A percentile compares a stretch with the other conserved stretches of the same genome.
Conservation (phyloP, 169 alveolate genomes). For the Eimeria necatrix region DNA sequence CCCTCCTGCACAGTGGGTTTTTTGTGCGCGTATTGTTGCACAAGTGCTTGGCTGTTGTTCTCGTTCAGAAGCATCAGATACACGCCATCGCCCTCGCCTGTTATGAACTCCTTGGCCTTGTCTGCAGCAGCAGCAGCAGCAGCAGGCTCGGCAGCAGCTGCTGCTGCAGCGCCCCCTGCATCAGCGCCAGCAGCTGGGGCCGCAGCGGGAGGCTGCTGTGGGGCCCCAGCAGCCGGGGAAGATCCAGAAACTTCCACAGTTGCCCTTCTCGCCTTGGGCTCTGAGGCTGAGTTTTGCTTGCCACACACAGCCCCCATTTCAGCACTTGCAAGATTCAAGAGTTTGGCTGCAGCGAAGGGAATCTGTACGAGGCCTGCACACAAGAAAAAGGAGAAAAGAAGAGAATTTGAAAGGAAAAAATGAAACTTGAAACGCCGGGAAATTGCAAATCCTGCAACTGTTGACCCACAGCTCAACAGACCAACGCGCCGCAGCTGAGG, state of each 20-base stretch:
- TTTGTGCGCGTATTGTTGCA: conserved; percentile 58
- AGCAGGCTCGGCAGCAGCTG: not conserved
- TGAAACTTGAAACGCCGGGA: not conserved
- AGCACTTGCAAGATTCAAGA: not conserved
- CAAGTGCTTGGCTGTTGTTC: conserved; percentile 44
- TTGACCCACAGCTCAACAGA: not conserved
- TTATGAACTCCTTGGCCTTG: conserved; percentile 47
- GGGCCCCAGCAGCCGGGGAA: not conserved
- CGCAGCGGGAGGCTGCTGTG: not conserved
- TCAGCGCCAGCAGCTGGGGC: conserved; percentile 22
- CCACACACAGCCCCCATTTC: conserved; percentile 76
- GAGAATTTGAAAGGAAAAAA: not conserved
- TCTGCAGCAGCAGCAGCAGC: not conserved
- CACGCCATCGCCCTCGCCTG: conserved; percentile 75
- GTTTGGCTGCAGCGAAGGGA: not conserved
- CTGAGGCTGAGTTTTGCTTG: conserved; percentile 21
- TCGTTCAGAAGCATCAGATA: conserved; percentile 37
- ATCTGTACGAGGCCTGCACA: conserved; percentile 35
- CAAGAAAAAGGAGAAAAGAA: not conserved
- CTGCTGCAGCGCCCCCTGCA: not conserved
- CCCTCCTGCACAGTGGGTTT: conserved; percentile 37
- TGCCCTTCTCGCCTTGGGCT: conserved; percentile 53
- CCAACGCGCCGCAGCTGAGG: conserved; percentile 23
- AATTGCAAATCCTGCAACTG: not conserved
- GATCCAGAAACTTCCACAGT: conserved; percentile 50